Base-by-base conservation (phyloP, 805 yeast genomes). In the Helenozyma baotianmanensis region DNA sequence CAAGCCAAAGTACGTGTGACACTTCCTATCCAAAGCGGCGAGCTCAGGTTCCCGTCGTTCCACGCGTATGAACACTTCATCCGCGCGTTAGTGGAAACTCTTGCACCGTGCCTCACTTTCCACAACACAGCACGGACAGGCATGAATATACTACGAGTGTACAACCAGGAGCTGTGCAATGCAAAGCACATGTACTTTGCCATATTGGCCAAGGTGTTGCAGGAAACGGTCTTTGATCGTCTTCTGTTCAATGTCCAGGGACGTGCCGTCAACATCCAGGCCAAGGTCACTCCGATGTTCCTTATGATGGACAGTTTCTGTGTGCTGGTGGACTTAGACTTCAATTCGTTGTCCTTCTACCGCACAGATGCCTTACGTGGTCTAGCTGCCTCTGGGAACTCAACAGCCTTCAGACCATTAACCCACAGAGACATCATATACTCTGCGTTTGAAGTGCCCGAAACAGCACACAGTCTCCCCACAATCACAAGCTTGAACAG, bases 131-230 rank as follows among this genome's bases (percentile, higher is more conserved):
- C 14, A n/a, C n/a, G n/a, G n/a, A n/a, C 22, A 13, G 47, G 38
- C 12, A 38, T 35, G n/a, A 42, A 39, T 14, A 36, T 44, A 4
- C 38, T 42, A 2, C 36, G 42, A 8, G 31, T 34, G 2, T 44
- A 44, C 16, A 33, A 27, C 13, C 47, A 47, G 10, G 23, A 36
- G 11, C 35, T 39, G 4, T 13, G 14, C 13, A 43, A 40, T 17
- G 16, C 39, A 3, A 18, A 18, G n/a, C 29, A 29, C 17, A 31
- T 37, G 8, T 29, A 30, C 18, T 17, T 37, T 27, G 29, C 47
- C 2, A 36, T 40, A 12, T 21, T 40, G 12, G 47, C 43, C 1
- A 40, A 40, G 19, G 17, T 44, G 3, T 24, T 44, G 9, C 27
- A 32, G 13, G 47, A 44, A 13, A 34, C 30, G 6, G 23, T 44